phyloP scores from a whole-genome alignment of 192 early-diverging fungal species.

The Coemansia sp. region DNA sequence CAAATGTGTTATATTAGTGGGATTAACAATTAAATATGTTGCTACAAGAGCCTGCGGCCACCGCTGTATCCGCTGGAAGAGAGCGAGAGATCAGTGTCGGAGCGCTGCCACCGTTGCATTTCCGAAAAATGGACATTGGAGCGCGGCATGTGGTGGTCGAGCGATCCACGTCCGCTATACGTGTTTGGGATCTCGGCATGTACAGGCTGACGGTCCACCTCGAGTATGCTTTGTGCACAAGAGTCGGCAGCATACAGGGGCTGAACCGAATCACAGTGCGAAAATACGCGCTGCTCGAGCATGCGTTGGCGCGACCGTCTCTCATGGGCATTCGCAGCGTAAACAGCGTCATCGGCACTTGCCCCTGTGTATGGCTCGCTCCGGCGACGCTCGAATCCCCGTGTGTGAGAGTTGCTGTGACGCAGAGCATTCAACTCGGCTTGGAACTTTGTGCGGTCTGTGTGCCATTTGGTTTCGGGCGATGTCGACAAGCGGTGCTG shows the following conservation, averaged over 20 bases:
- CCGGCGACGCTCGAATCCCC: constrained; percentile 19
- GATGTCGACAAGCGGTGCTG: constrained; percentile 2
- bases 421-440: constrained; percentile 11
- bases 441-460: background rate
- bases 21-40: background rate
- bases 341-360: background rate
- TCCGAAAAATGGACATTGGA: constrained; percentile 11
- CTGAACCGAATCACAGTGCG: constrained; percentile 8
- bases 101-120: constrained; percentile 36
- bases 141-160: constrained; percentile 15
- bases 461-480: background rate
- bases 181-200: background rate
- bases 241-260: background rate
- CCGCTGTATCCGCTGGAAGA: constrained; percentile 31
- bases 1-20: background rate
- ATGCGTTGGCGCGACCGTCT: constrained; percentile 25
- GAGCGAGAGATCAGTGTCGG: constrained; percentile 42
- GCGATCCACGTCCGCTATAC: constrained; percentile 5
- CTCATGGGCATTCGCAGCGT: constrained; percentile 9
- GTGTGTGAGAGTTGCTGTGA: background rate
- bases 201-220: background rate
- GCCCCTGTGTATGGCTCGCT: constrained; percentile 33
- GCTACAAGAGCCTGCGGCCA: constrained; percentile 24
- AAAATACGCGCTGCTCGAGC: constrained; percentile 18
- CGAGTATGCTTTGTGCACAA: background rate